Evolutionary conservation across 2,329 filamentous ascomycete genomes (phyloP), one percentile per base, ranked within the genome.

Genomic region (Diaporthe longicolla): DNA sequence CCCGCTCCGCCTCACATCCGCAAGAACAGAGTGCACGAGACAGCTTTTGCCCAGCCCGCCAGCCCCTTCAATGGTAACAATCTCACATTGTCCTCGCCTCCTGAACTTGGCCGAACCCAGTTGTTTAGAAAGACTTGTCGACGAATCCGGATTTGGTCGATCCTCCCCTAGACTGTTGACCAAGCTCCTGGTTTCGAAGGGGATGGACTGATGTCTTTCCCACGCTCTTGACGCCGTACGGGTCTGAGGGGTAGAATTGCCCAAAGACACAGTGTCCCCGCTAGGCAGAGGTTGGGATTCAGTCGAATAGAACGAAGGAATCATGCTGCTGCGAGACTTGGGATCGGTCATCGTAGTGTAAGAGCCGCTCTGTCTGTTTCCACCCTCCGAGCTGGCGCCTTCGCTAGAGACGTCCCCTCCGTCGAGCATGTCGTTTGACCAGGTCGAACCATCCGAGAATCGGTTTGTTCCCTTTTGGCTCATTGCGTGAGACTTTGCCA

Each of bases 31-130:
- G 77, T 92, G 90, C 35, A 92, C 89, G 21, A 93, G 85, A 74
- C 89, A 90, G 76, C 88, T 92, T 80, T 93, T 93, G 21, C 91
- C 91, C n/a, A 92, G 82, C 0, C 91, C 91, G 4, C 88, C 90
- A 17, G 88, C 85, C 40, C 91, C 91, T 77, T 91, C 89, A 70
- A 93, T 87, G 21, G 87, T 86, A 26, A 92, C 84, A 35, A 93
- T 87, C 78, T 93, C 91, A 77, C 90, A 92, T 70, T 92, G 91
- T 3, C 90, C 90, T 32, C 88, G 87, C 54, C 89, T 86, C 43
- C 88, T 85, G 74, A 91, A 91, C 78, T 92, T 92, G 74, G 87
- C 86, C 21, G 87, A 85, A 1, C 88, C 87, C 11, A 91, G 80
- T 75, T 90, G 88, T 48, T 88, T 85, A 2, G 89, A 89, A 48